Evolutionary conservation across 495 filamentous ascomycete genomes (phyloP), one percentile per base, ranked within the genome.

Genomic region (Penicillium taxi): DNA sequence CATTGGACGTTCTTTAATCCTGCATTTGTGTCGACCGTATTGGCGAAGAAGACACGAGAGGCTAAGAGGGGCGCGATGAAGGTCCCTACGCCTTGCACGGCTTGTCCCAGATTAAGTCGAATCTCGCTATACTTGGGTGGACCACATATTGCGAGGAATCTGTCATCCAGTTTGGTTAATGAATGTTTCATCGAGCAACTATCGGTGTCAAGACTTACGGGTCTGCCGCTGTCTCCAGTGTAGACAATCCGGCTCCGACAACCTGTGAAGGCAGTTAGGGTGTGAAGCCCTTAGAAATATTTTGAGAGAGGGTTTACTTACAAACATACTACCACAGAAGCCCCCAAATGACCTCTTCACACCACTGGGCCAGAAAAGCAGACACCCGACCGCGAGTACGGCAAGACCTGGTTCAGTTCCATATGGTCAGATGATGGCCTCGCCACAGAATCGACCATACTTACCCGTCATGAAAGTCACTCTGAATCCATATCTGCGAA

Each of bases 141-240:
- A 26, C 81, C 82, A 61, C 81, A 85, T 39, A 56, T 64, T 35
- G 80, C 67, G 44, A 87, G 63, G 61, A 81, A 86, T 18, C 37
- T 40, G 13, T 29, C 26, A 12, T 29, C 13, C 7, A 12, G 13
- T 5, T 35, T 35, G 3, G 20, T 35, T 5, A 35, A n/a, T 9
- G 13, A 13, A 29, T 7, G 13, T 14, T 8, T 9, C 5, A 8
- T 29, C 26, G 27, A 24, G n/a, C 13, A 14, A 1, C n/a, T n/a
- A 35, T 24, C 1, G 8, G n/a, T 14, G 7, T 4, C 11, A 18
- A 12, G 12, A 39, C 37, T 2, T 33, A 40, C 23, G 81, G 78
- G 53, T 86, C 80, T 9, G 83, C 83, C 5, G 76, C 72, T 2
- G 82, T 86, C 48, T 88, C 83, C 34, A 88, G 73, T 2, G 80